phyloP scores from a whole-genome alignment of 1,284 basidiomycete genomes.

The Ustilago shanxiensis region DNA sequence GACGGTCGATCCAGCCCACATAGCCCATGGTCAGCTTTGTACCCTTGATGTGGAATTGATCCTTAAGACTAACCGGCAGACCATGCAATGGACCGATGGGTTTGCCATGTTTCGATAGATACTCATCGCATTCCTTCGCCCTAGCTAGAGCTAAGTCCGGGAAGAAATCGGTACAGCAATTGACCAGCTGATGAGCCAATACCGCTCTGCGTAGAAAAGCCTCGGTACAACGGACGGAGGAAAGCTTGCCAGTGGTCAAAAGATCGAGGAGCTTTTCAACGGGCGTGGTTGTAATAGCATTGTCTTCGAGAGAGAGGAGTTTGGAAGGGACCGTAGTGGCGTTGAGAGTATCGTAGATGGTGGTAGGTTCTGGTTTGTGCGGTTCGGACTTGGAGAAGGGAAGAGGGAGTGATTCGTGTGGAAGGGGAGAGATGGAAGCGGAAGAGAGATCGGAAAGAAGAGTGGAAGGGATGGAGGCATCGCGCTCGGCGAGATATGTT shows the following conservation, averaged over 20 bases:
- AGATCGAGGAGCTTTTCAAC: conserved; percentile 33
- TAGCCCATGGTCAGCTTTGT: conserved; percentile 81
- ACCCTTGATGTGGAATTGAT: conserved; percentile 75
- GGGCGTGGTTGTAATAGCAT: conserved; percentile 44
- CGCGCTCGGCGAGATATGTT: conserved; percentile 30
- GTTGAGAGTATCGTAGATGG: conserved; percentile 37
- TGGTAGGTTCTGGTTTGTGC: conserved; percentile 34
- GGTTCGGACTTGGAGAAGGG: conserved; percentile 29
- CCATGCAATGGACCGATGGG: conserved; percentile 75
- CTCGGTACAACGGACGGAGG: conserved; percentile 34
- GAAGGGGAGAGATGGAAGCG: conserved; percentile 21
- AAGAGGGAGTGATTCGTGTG: conserved; percentile 36
- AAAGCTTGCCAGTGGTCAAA: conserved; percentile 33
- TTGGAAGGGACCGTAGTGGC: conserved; percentile 27
- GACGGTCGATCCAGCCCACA: conserved; percentile 72
- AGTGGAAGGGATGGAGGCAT: conserved; percentile 33
- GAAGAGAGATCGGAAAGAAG: conserved; percentile 32
- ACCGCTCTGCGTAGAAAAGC: conserved; percentile 47
- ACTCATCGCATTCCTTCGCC: conserved; percentile 77
- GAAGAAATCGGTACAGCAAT: conserved; percentile 51
- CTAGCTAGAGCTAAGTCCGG: conserved; percentile 75
- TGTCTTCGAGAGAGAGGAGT: conserved; percentile 38
- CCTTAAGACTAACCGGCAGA: conserved; percentile 82
- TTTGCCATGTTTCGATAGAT: conserved; percentile 76
- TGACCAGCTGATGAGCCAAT: conserved; percentile 49